Evolutionary conservation across 1,284 basidiomycete genomes (phyloP).

Genomic region (Cutaneotrichosporon sp.): DNA sequence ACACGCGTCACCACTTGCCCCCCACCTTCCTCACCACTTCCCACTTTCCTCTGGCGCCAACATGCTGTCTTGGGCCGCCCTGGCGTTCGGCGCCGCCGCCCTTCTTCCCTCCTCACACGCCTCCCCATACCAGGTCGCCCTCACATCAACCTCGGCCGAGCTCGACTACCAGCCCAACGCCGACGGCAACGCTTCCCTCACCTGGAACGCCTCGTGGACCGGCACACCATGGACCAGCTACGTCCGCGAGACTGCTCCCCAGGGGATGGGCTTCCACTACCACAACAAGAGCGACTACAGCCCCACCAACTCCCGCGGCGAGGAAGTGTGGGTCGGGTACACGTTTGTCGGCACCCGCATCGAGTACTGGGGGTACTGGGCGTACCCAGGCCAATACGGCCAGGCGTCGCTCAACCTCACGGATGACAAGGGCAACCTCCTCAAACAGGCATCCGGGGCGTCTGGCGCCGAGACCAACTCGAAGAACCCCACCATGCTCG

Average conservation of each 20-base stretch:
- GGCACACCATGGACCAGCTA: neutral
- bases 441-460: neutral
- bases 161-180: neutral
- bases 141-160: neutral
- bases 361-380: slow-evolving; percentile 6
- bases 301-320: neutral
- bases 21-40: no score
- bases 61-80: neutral
- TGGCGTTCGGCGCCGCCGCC: neutral
- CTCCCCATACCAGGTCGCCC: neutral
- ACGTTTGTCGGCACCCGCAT: neutral
- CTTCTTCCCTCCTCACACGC: neutral
- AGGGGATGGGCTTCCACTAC: neutral
- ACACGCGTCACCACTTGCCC: no score
- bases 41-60: no score
- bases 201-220: slow-evolving; percentile 4
- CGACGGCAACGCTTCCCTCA: neutral
- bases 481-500: neutral
- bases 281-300: neutral
- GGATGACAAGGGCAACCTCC: neutral
- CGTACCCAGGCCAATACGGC: neutral
- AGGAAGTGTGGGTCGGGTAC: slow-evolving; percentile 5
- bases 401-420: neutral
- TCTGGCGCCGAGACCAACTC: neutral
- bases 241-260: neutral